Evolutionary conservation across 768 basidiomycete species (phyloP), one percentile per base, ranked within the genome.

Genomic region (Mycena albidolilacea): DNA sequence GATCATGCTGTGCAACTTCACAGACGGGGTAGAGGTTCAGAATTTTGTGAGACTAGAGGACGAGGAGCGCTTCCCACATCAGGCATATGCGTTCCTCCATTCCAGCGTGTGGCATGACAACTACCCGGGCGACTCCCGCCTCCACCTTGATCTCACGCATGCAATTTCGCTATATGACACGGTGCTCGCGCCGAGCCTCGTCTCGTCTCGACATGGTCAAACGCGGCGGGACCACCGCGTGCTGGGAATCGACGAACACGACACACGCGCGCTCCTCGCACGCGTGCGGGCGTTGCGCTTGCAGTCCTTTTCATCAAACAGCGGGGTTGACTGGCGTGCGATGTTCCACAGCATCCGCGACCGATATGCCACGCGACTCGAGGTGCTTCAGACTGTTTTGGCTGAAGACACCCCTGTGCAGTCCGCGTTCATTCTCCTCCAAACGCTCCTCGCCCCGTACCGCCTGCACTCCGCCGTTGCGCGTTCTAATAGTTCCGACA

Each of bases 1-100:
- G 77, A 74, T 87, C 15, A 86, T 87, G 84, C 78, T 88, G 7
- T 88, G 87, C 70, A 80, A 87, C 68, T 87, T 89, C 74, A 81
- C 80, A 0, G 72, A 79, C 4, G 86, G 86, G 7, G 78, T 88
- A 10, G 73, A 82, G 35, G 73, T 80, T 11, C 80, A 82, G 6
- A 85, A 86, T 21, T 82, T 86, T 68, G 71, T 81, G 3, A 79
- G 84, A 44, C 75, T 88, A 0, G 58, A 75, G 38, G 44, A 48
- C 14, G 75, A 75, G 50, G 9, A 14, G 4, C 19, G 55, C 38
- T 52, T 46, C 37, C 75, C 71, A n/a, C 69, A 73, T 61, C 30
- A 67, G n/a, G 60, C 0, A 0, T 70, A 67, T 50, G 50, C 69
- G 46, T 76, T 78, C 17, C 62, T 85, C 48, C 79, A 83, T 67